Percentiles rank a stretch among this genome's conserved stretches.
Evolutionary conservation across 2,329 filamentous ascomycete genomes (phyloP).

Genomic region (Dothiorella sarmentorum): DNA sequence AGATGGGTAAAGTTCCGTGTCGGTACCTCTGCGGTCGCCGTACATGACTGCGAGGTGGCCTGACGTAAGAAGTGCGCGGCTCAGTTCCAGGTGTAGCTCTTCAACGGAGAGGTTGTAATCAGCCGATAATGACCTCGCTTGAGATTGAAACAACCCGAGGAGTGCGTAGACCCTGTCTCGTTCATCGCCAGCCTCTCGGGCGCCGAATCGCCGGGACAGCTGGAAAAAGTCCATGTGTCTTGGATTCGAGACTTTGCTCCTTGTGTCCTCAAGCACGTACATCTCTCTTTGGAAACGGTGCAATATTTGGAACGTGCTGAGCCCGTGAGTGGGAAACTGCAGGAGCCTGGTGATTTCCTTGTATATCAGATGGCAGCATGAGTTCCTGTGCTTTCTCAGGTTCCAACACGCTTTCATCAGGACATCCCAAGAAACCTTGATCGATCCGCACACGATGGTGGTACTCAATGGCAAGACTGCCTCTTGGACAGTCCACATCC

Average conservation of each 20-base stretch:
- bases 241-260: neutral
- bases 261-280: neutral
- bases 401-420: neutral
- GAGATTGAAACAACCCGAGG: neutral
- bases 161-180: neutral
- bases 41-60: neutral
- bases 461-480: neutral
- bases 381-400: neutral
- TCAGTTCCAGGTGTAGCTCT: neutral
- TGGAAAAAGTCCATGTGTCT: neutral
- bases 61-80: neutral
- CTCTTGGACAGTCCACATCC: neutral
- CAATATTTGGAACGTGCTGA: neutral
- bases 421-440: neutral
- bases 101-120: neutral
- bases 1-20: neutral
- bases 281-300: neutral
- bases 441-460: neutral
- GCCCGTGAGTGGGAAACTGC: neutral
- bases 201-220: neutral
- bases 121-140: neutral
- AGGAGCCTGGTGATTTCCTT: neutral
- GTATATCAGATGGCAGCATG: neutral
- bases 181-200: neutral
- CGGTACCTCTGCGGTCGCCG: neutral